Conservation (phyloP, 1,284 basidiomycete genomes). For the Macrocystidia cucumis region DNA sequence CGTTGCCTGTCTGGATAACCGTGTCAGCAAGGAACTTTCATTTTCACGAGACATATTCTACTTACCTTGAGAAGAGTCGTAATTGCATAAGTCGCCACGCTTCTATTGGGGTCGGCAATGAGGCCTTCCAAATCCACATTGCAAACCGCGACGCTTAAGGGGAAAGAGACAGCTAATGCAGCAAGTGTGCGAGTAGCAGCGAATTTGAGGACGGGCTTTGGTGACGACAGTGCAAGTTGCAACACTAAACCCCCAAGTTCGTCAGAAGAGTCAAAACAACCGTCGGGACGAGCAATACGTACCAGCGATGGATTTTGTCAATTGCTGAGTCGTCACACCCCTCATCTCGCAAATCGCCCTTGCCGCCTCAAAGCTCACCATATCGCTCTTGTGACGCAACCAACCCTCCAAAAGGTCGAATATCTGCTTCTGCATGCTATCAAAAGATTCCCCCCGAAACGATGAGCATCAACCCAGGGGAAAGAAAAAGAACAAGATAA, state of each 20-base stretch:
- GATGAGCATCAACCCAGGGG: slow-evolving; percentile 3
- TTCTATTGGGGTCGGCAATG: slow-evolving; percentile 94
- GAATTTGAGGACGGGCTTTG: slow-evolving; percentile 93
- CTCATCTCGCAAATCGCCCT: slow-evolving; percentile 96
- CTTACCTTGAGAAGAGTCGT: slow-evolving; percentile 92
- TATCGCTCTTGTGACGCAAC: slow-evolving; percentile 98
- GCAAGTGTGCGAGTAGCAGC: slow-evolving; percentile 96
- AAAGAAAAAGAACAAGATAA: slow-evolving; percentile 11
- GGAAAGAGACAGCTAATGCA: slow-evolving; percentile 78
- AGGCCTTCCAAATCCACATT: slow-evolving; percentile 98
- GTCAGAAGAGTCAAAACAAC: slow-evolving; percentile 1
- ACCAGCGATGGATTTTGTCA: slow-evolving; percentile 87
- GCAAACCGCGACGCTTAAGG: slow-evolving; percentile 83
- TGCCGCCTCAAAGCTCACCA: slow-evolving; percentile 99
- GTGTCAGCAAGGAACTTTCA: slow-evolving; percentile 6
- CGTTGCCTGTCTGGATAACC: slow-evolving; percentile 79
- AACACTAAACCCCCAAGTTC: slow-evolving; percentile 60
- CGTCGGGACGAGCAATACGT: slow-evolving; percentile 18
- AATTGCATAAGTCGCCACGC: slow-evolving; percentile 97
- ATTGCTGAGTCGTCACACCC: slow-evolving; percentile 69
- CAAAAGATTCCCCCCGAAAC: too few relatives aligned
- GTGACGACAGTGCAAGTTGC: slow-evolving; percentile 90
- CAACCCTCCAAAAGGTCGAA: slow-evolving; percentile 92
- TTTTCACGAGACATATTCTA: slow-evolving; percentile 2
- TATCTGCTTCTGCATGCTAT: slow-evolving; percentile 86